Base-by-base conservation (phyloP, 2,329 filamentous ascomycete genomes). In the Alternaria dauci region DNA sequence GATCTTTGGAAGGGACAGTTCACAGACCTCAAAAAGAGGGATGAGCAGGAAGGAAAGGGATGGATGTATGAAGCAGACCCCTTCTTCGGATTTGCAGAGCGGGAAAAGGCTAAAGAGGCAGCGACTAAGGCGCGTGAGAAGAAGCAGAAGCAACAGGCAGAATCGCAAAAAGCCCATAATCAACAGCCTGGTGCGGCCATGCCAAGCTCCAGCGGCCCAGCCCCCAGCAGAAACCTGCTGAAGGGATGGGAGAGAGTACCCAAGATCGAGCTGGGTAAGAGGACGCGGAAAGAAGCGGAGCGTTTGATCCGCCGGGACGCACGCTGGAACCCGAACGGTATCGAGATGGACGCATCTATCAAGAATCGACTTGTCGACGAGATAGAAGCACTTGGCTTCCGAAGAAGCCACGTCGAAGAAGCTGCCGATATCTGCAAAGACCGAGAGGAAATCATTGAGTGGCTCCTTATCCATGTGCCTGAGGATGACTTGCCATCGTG, bases 1-100 rank as follows among this genome's bases (percentile, higher is more conserved):
- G 88, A 92, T 66, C 82, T 97, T 42, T 99, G 95, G 95, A 96
- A 96, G 76, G 87, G 87, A 6, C 89, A 94, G 59, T 97, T 99
- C 68, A 87, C 91, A 63, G 86, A 88, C 4, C 81, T 98, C 65
- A 98, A 97, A 80, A 88, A 87, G 65, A 86, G 89, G 68, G 94
- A 97, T 71, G 83, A 92, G 50, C 91, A 89, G 73, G 89, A 92
- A 42, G 93, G 86, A 7, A 87, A 87, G 65, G 90, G 83, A 0
- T 97, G 94, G 91, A 89, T 96, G 87, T 99, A 98, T 77, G 94
- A 96, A 70, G 93, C 93, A 11, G 95, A 99, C 72, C 95, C 95
- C 0, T 99, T 99, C 81, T 86, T 89, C 61, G 89, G 92, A 1
- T 85, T 91, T 65, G 86, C 89, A 67, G 92, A 96, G 78, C 85